Base-by-base conservation (phyloP, 2,329 filamentous ascomycete genomes). In the Colletotrichum camelliae region DNA sequence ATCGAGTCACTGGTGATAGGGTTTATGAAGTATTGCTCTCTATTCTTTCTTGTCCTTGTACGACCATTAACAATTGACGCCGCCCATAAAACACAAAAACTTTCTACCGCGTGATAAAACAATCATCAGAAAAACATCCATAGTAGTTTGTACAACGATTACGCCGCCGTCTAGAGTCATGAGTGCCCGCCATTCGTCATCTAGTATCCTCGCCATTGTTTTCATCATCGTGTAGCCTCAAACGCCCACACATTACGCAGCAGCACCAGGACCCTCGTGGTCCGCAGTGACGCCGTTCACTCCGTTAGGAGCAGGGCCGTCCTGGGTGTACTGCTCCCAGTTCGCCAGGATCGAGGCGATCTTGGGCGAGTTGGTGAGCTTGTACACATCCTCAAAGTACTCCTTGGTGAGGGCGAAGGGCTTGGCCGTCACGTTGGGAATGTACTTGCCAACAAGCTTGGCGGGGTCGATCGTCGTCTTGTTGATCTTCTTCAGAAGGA, bases 401-500 rank as follows among this genome's bases (percentile, higher is more conserved):
- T 98, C 97, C 91, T 96, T 98, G 71, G 96, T 98, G 79, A 99
- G 89, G 85, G 96, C 95, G 84, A 99, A 99, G 18, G 97, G 97
- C 87, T 93, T 93, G 74, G 97, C 97, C 72, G 97, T 99, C 79
- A 99, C 97, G 86, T 99, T 99, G 80, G 97, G 97, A 79, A 99
- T 98, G 88, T 99, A 99, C 88, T 99, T 99, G 82, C 97, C 97
- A 80, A 99, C 91, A 82, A 99, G 88, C 90, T 98, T 98, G 84
- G 95, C 94, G 7, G 97, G 97, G 85, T 99, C 97, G 85, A 99
- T 98, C 70, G 95, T 97, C 29, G 96, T 98, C 92, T 98, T 98
- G 91, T 98, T 96, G 88, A 99, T 98, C 92, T 99, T 99, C 94
- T 98, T 99, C 81, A 98, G 93, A 84, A 99, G 87, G 92, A 99